phyloP scores from a whole-genome alignment of 1,139 yeast genomes.

The Meyerozyma guilliermondii region DNA sequence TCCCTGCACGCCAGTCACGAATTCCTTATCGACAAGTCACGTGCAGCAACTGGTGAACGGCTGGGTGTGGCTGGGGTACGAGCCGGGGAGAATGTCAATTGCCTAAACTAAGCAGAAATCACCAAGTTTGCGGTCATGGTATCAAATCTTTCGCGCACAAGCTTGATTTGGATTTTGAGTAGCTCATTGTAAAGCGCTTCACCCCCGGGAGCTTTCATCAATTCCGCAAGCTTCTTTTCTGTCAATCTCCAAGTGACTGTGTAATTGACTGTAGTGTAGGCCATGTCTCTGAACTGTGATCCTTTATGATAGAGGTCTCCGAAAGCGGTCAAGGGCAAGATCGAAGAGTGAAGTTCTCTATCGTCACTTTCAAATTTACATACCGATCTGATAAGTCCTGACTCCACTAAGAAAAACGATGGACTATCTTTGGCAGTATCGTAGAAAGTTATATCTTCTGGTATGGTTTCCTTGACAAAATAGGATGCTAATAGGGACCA shows the following conservation, averaged over 20 bases:
- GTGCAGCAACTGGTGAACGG: not conserved
- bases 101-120: conserved; percentile 35
- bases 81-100: not conserved
- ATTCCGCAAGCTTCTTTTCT: conserved; percentile 35
- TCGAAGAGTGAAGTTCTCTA: conserved; percentile 65
- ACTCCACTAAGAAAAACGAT: conserved; percentile 67
- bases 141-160: conserved; percentile 71
- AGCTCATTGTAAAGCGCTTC: conserved; percentile 64
- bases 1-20: not conserved
- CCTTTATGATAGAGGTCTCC: conserved; percentile 53
- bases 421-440: conserved; percentile 30
- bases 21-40: not conserved
- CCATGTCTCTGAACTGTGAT: conserved; percentile 34
- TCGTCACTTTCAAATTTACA: conserved; percentile 48
- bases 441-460: conserved; percentile 47
- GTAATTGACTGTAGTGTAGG: conserved; percentile 48
- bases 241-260: conserved; percentile 72
- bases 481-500: conserved; percentile 57
- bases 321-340: conserved; percentile 86
- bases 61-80: not conserved
- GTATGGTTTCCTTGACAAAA: conserved; percentile 46
- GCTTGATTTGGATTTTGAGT: conserved; percentile 55
- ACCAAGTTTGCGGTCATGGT: conserved; percentile 66
- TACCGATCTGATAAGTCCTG: conserved; percentile 68
- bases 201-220: conserved; percentile 41